phyloP scores from a whole-genome alignment of 202 grass and related monocot species.

The Digitaria exilis region DNA sequence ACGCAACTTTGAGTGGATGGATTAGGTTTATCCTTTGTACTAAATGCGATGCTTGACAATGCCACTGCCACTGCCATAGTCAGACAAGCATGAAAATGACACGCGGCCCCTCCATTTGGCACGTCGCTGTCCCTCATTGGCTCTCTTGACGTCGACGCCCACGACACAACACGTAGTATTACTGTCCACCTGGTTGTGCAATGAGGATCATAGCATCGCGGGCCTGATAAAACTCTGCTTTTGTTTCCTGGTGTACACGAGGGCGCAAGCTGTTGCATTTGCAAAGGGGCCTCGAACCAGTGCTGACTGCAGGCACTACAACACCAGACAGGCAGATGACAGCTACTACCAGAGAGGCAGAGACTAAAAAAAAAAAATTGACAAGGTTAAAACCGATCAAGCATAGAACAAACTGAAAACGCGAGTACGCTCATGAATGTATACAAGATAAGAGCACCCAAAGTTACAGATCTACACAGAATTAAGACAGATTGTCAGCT shows the following conservation, averaged over 20 bases:
- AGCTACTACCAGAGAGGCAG: background rate
- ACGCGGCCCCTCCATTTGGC: background rate
- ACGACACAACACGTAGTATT: background rate
- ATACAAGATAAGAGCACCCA: background rate
- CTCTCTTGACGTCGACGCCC: no score
- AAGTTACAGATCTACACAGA: background rate
- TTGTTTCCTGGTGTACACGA: background rate
- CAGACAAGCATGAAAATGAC: slow-evolving; percentile 3
- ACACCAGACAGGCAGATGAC: background rate
- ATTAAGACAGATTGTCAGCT: background rate
- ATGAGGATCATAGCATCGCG: background rate
- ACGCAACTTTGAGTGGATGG: background rate
- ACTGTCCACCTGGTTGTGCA: background rate
- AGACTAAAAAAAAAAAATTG: background rate
- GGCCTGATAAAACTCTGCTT: background rate
- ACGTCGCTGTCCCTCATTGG: background rate
- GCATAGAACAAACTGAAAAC: background rate
- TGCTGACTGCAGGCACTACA: background rate
- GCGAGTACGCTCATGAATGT: background rate
- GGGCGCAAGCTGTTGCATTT: background rate
- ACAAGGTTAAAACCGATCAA: background rate
- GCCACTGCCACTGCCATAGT: background rate
- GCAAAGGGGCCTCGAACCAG: background rate
- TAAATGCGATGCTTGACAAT: background rate
- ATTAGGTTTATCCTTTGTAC: background rate